A percentile compares a stretch with the other conserved stretches of the same genome.
These are phyloP conservation scores for Barnettozyma californica DNA, from an alignment of 805 yeast genomes.

Conservation along the genomic window DNA sequence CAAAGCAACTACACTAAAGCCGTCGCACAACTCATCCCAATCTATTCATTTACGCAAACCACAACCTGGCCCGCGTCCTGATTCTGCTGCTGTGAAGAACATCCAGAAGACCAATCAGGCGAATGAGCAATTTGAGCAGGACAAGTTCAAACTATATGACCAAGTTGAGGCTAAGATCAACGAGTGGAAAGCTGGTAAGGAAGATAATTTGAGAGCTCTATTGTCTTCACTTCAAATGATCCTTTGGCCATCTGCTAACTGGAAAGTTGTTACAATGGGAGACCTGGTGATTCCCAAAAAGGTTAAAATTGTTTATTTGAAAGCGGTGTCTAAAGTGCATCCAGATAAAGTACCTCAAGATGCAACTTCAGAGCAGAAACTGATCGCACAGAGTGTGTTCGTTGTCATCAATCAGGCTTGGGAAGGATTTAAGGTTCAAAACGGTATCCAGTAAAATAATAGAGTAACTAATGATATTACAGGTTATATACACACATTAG, in stretches of 20 bases:
- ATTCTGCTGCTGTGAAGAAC: conserved; percentile 43
- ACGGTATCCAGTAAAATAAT: conserved; percentile 33
- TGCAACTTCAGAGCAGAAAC: conserved; percentile 61
- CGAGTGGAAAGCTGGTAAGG: conserved; percentile 70
- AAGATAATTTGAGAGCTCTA: conserved; percentile 73
- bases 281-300: conserved; percentile 87
- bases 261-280: conserved; percentile 61
- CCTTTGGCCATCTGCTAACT: conserved; percentile 59
- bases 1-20: conserved; percentile 2
- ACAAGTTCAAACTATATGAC: conserved; percentile 60
- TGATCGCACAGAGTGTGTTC: conserved; percentile 86
- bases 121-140: conserved; percentile 46
- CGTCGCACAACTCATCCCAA: conserved; percentile 2
- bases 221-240: conserved; percentile 63
- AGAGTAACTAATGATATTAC: background rate
- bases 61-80: conserved; percentile 13
- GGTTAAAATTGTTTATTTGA: conserved; percentile 82
- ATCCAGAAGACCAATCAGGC: conserved; percentile 43
- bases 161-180: conserved; percentile 47
- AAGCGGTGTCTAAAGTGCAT: conserved; percentile 84
- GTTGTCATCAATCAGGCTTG: conserved; percentile 82
- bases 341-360: conserved; percentile 71
- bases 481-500: background rate
- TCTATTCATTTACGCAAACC: conserved; percentile 4
- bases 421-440: conserved; percentile 70